These are phyloP conservation scores for Oryza nivara DNA, from an alignment of 176 grass and related monocot species.

Conservation along the genomic window DNA sequence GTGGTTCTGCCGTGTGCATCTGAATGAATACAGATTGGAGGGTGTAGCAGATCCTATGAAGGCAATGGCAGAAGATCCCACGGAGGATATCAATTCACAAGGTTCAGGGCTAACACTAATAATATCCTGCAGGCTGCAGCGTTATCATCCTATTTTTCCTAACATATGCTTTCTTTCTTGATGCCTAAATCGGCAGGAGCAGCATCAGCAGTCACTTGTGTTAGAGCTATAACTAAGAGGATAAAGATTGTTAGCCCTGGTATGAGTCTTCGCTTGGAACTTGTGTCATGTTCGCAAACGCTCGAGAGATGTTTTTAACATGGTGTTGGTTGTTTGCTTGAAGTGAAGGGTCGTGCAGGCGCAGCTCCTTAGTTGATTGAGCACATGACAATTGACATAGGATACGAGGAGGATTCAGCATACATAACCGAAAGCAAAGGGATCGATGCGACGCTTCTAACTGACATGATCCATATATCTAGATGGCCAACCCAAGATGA, in stretches of 20 bases:
- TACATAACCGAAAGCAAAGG: too few relatives aligned
- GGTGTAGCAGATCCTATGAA: constrained; percentile 49
- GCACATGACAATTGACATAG: neutral
- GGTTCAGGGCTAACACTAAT: constrained; percentile 47
- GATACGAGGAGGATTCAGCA: too few relatives aligned
- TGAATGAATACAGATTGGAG: constrained; percentile 53
- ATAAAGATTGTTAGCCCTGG: constrained; percentile 88
- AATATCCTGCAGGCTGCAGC: neutral
- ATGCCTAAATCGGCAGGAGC: constrained; percentile 44
- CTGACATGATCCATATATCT: too few relatives aligned
- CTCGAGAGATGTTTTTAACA: neutral
- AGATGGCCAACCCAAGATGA: too few relatives aligned
- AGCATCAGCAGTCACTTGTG: constrained; percentile 62
- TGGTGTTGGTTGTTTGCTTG: constrained; percentile 33
- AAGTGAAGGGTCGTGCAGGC: constrained; percentile 35
- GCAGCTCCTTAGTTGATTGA: constrained; percentile 28
- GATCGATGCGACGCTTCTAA: too few relatives aligned
- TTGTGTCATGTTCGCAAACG: neutral
- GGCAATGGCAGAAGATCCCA: constrained; percentile 35
- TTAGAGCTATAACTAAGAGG: constrained; percentile 85
- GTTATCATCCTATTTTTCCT: neutral
- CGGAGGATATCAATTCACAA: constrained; percentile 48
- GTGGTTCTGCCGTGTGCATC: neutral
- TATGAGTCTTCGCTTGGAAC: constrained; percentile 10
- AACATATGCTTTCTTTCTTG: constrained; percentile 3